Conservation (phyloP, 768 basidiomycete species). For the Lactarius sp. region DNA sequence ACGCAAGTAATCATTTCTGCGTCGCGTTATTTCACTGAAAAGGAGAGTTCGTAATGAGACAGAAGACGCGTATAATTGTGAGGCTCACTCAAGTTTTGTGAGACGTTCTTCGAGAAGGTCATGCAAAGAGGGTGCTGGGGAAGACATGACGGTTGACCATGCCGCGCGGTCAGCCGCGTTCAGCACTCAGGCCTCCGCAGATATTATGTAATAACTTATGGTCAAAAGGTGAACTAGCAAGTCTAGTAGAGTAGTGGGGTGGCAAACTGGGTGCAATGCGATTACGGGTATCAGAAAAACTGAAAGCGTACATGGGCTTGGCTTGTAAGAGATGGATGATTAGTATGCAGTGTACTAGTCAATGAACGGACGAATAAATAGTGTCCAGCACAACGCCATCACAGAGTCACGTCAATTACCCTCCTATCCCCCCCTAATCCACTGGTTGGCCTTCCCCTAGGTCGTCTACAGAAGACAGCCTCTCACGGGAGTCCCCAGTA, state of each 20-base stretch:
- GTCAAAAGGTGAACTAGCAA: background rate
- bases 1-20: conserved; percentile 64
- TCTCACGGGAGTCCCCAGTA: background rate
- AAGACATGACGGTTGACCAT: conserved; percentile 9
- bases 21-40: conserved; percentile 53
- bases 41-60: background rate
- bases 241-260: background rate
- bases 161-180: background rate
- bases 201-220: conserved; percentile 13
- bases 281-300: conserved; percentile 22
- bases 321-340: conserved; percentile 18
- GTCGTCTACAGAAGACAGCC: conserved; percentile 33
- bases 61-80: background rate
- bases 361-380: conserved; percentile 21
- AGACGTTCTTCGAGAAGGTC: conserved; percentile 16
- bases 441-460: conserved; percentile 51
- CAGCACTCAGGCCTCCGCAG: background rate
- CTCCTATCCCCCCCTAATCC: conserved; percentile 39
- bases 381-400: conserved; percentile 23
- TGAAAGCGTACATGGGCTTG: conserved; percentile 21
- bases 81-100: conserved; percentile 23
- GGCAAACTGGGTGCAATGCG: background rate
- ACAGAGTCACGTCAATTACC: conserved; percentile 11
- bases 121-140: background rate
- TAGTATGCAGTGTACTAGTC: conserved; percentile 25